Percentiles rank a stretch among this genome's conserved stretches.
Conservation (phyloP, 768 basidiomycete genomes). For the Pisolithus orientalis region DNA sequence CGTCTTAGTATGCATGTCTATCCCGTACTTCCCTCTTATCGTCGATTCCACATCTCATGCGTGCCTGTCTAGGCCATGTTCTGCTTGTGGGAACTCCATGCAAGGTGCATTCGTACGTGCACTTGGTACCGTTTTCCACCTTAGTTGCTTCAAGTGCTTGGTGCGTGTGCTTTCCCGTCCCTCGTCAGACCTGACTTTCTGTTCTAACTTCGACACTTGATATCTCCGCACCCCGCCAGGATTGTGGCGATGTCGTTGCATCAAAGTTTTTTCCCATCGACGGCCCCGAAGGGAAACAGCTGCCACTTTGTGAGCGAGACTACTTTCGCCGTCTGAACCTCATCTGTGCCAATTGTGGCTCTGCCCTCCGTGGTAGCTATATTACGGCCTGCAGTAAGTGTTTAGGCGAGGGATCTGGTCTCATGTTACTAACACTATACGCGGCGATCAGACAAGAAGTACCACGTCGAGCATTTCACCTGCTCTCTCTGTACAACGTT, state of each 20-base stretch:
- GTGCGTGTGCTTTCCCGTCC: conserved; percentile 40
- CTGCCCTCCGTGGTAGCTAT: conserved; percentile 93
- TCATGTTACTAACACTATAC: conserved; percentile 6
- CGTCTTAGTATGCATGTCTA: conserved; percentile 9
- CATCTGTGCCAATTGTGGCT: conserved; percentile 93
- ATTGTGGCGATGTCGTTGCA: conserved; percentile 94
- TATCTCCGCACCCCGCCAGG: conserved; percentile 40
- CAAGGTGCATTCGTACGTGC: conserved; percentile 97
- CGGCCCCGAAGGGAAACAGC: conserved; percentile 79
- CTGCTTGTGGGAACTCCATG: conserved; percentile 75
- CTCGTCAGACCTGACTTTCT: background rate
- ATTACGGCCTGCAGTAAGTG: conserved; percentile 97
- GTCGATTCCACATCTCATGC: conserved; percentile 8
- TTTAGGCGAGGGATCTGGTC: background rate
- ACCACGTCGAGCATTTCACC: conserved; percentile 98
- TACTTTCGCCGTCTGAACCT: conserved; percentile 95
- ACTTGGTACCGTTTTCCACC: conserved; percentile 86
- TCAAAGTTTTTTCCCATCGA: conserved; percentile 99
- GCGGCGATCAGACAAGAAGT: conserved; percentile 78
- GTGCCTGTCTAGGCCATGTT: conserved; percentile 49
- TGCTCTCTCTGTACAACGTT: conserved; percentile 94
- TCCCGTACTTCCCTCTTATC: background rate
- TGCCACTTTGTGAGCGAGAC: conserved; percentile 96
- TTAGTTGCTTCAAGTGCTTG: conserved; percentile 98
- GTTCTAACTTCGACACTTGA: background rate